Evolutionary conservation across 2,329 filamentous ascomycete genomes (phyloP), one percentile per base, ranked within the genome.

Genomic region (Westerdykella ornata): DNA sequence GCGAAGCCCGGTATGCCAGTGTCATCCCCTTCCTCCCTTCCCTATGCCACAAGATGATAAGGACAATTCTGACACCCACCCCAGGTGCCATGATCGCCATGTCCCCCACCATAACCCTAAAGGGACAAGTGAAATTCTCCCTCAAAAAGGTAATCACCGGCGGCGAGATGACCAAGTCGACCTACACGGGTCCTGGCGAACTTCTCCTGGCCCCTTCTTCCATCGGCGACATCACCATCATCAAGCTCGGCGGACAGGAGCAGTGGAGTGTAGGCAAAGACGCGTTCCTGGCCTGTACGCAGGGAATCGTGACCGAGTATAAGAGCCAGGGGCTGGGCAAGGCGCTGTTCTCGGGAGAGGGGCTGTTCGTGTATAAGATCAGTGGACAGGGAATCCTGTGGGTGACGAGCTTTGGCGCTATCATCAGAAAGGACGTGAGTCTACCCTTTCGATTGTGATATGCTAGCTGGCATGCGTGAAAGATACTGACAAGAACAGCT

Each of bases 311-410:
- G n/a, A 90, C 88, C 53, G 85, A 95, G 44, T 86, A 88, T 60
- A 89, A 95, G 70, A 78, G 81, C 28, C 92, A 97, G 63, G 80
- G 85, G 0, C 68, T 98, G 16, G 78, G 83, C 44, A 97, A 97
- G 65, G 88, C 86, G 15, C 85, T 97, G 67, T 97, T 98, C 65
- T 88, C 82, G 15, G 92, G 92, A 1, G 92, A 97, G 65, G 92
- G 92, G 0, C 62, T 96, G 19, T 97, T 88, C 66, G 81, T 96
- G 9, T 94, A 94, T 67, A 89, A 86, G 64, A 84, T 97, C 8
- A 78, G 73, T 12, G 90, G 90, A 0, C 77, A 73, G 5, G 92
- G 92, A 0, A 71, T 97, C 28, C 60, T 95, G 31, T 98, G 90
- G 87, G 75, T 96, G 35, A 85, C 87, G 7, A 94, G 87, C 58